These are phyloP conservation scores for Phylloporus sp. DNA, from an alignment of 768 basidiomycete genomes.

Conservation along the genomic window DNA sequence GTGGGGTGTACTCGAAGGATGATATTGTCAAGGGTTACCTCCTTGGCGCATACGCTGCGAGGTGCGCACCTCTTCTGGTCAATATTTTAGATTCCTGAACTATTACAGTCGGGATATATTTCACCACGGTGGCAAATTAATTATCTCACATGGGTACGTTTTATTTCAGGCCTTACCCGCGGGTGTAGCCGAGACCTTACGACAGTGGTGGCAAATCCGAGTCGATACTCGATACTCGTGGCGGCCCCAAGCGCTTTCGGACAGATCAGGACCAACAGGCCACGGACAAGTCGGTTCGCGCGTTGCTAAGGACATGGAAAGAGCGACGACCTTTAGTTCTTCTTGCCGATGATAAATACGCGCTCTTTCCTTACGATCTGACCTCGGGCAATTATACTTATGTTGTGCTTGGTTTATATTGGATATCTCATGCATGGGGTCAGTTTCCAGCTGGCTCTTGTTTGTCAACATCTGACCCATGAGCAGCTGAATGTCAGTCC, in stretches of 20 bases:
- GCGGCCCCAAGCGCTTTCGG: conserved; percentile 38
- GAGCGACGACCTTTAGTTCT: conserved; percentile 61
- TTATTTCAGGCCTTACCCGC: not conserved
- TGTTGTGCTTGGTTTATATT: conserved; percentile 56
- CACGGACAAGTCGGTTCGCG: conserved; percentile 66
- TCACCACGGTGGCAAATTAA: conserved; percentile 58
- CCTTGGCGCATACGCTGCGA: conserved; percentile 64
- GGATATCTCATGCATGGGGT: conserved; percentile 59
- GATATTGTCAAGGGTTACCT: conserved; percentile 72
- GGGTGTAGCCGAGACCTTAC: not conserved
- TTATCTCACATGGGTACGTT: conserved; percentile 80
- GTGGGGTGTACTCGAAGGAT: conserved; percentile 68
- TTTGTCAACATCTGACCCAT: conserved; percentile 14
- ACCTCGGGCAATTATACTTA: conserved; percentile 45
- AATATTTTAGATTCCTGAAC: conserved; percentile 9
- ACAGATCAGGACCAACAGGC: conserved; percentile 64
- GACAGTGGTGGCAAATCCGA: conserved; percentile 67
- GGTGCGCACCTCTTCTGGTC: conserved; percentile 36
- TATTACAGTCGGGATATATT: conserved; percentile 63
- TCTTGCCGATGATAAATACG: conserved; percentile 72
- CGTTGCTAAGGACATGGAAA: conserved; percentile 56
- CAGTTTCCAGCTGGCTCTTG: conserved; percentile 1
- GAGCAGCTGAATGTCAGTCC: conserved; percentile 56
- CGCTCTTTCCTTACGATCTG: conserved; percentile 69
- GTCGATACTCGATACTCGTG: conserved; percentile 40